Conservation (phyloP, 306 rosid species). For the Calophaca sinica region DNA sequence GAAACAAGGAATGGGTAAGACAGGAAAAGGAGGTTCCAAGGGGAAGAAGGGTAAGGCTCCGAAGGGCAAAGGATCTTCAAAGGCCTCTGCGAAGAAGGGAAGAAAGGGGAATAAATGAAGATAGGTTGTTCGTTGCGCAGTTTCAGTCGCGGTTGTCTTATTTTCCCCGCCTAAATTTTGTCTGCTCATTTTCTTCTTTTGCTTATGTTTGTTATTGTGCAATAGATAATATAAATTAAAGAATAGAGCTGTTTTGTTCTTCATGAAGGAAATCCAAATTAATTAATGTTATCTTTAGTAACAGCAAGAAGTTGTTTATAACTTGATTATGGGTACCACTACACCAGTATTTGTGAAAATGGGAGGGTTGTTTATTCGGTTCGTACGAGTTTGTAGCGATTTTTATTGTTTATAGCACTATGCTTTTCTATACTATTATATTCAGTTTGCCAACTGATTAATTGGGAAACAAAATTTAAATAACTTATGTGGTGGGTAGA, state of each 20-base stretch:
- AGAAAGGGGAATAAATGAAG: conserved; percentile 53
- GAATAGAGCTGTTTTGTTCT: conserved; percentile 16
- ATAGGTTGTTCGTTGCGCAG: conserved; percentile 41
- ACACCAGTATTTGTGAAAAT: background rate
- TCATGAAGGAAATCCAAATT: conserved; percentile 9
- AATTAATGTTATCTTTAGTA: background rate
- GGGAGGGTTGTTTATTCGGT: no score
- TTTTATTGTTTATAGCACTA: no score
- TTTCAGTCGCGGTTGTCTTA: conserved; percentile 1
- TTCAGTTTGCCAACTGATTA: no score
- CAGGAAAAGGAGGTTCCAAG: conserved; percentile 60
- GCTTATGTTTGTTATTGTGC: conserved; percentile 2
- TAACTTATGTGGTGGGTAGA: no score
- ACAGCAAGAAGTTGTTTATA: background rate
- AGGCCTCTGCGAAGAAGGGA: conserved; percentile 58
- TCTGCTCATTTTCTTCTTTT: conserved; percentile 3
- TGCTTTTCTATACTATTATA: no score
- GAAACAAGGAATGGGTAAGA: conserved; percentile 54
- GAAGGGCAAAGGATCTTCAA: conserved; percentile 66
- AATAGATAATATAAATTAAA: conserved; percentile 12
- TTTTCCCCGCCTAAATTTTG: conserved; percentile 31
- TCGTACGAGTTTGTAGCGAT: background rate
- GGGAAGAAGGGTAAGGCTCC: conserved; percentile 37
- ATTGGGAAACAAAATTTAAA: no score
- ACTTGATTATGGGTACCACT: background rate